These are phyloP conservation scores for Fraxinus americana DNA, from an alignment of 257 asterid genomes.

Conservation along the genomic window DNA sequence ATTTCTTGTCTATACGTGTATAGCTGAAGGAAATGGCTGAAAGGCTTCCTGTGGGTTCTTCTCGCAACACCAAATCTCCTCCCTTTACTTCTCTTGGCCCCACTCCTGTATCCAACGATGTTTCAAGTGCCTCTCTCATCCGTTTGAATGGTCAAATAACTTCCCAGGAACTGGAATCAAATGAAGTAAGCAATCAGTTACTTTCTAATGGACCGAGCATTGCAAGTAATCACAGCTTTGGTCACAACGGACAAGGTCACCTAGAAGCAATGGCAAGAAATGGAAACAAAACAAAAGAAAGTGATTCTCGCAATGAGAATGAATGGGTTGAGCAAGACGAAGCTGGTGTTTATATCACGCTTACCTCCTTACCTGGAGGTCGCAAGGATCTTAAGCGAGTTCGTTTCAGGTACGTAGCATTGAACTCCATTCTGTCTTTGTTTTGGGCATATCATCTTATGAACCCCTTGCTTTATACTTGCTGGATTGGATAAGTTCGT, in stretches of 20 bases:
- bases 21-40: conserved; percentile 83
- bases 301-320: conserved; percentile 52
- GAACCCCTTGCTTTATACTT: background rate
- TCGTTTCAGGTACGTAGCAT: conserved; percentile 66
- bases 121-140: conserved; percentile 39
- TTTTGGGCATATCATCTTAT: background rate
- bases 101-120: conserved; percentile 38
- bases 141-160: conserved; percentile 42
- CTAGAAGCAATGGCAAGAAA: conserved; percentile 49
- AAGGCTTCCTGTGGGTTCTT: conserved; percentile 71
- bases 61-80: conserved; percentile 55
- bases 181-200: conserved; percentile 42
- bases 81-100: conserved; percentile 41
- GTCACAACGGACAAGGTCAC: conserved; percentile 43
- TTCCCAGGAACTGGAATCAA: conserved; percentile 46
- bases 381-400: conserved; percentile 74
- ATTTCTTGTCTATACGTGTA: conserved; percentile 4
- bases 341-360: conserved; percentile 81
- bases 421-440: background rate
- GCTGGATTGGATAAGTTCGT: background rate
- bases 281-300: conserved; percentile 49
- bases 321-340: conserved; percentile 90
- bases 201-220: conserved; percentile 46
- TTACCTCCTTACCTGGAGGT: conserved; percentile 73
- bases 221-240: conserved; percentile 45